Evolutionary conservation across 129 eudicot genomes (phyloP), one percentile per base, ranked within the genome.

Genomic region (Flaveria ramosissima): DNA sequence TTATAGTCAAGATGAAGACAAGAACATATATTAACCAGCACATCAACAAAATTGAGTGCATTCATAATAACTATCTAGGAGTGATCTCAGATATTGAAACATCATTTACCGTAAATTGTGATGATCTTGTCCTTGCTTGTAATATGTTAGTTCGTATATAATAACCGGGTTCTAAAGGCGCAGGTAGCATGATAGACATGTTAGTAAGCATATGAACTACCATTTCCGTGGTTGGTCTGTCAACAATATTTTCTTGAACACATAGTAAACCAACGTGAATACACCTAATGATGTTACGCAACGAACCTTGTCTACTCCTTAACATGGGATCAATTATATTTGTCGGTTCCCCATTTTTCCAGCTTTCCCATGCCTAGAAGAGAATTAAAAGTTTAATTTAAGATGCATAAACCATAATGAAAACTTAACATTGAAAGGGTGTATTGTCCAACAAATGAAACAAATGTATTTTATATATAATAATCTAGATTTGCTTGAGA

Each of bases 191-290:
- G 24, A 17, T 53, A 8, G 61, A 53, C 61, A 2, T n/a, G 61
- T 1, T 52, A n/a, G 15, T 53, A 7, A 53, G 61, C 61, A 53
- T 17, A 17, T n/a, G 11, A 53, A n/a, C 24, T 7, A 53, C 61
- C 5, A 7, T n/a, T 53, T 8, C 61, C 26, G 17, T 53, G 61
- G 61, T 53, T 6, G 61, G 26, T 17, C 61, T 53, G 0, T 53
- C 61, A 53, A n/a, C 17, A 53, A n/a, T 21, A 17, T 6, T 53
- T 17, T 53, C 24, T 9, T 53, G 61, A n/a, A 53, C 61, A 21
- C 61, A 53, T 53, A 53, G 17, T 17, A 53, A 53, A 21, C 61
- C 61, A 53, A 53, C n/a, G 24, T 53, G 61, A 53, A 53, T 53
- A 53, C 61, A 5, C 17, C 61, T 53, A n/a, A n/a, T n/a, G 23